Evolutionary conservation across 108 stramenopile genomes (phyloP).

Genomic region (Pseudonitzschia multiseries): DNA sequence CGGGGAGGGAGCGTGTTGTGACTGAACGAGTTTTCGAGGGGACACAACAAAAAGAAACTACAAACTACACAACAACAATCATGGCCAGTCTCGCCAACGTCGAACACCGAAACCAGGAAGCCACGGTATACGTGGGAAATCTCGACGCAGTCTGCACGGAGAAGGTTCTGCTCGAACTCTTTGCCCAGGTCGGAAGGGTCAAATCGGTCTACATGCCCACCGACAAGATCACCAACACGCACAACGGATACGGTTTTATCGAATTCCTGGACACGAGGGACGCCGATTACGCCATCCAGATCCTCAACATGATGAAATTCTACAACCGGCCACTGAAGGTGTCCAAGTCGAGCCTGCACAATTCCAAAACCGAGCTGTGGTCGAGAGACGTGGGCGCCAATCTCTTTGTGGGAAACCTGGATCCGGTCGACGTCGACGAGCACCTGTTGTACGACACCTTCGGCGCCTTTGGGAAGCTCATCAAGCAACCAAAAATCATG

Average conservation of each 20-base stretch:
- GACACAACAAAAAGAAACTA: too few relatives aligned
- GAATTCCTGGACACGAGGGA: slow-evolving; percentile 92
- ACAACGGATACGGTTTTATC: slow-evolving; percentile 96
- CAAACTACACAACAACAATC: too few relatives aligned
- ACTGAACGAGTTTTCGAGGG: too few relatives aligned
- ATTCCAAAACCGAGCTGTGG: slow-evolving; percentile 57
- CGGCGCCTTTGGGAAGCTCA: slow-evolving; percentile 93
- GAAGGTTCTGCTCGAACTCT: slow-evolving; percentile 92
- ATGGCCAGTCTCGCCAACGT: slow-evolving; percentile 90
- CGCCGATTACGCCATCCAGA: slow-evolving; percentile 96
- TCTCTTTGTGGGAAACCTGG: slow-evolving; percentile 96
- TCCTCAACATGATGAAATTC: slow-evolving; percentile 97
- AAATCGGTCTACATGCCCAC: slow-evolving; percentile 97
- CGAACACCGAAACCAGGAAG: slow-evolving; percentile 99
- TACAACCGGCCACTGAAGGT: slow-evolving; percentile 90
- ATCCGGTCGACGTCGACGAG: slow-evolving; percentile 94
- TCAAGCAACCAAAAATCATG: slow-evolving; percentile 88
- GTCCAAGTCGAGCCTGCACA: slow-evolving; percentile 86
- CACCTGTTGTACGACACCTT: slow-evolving; percentile 98
- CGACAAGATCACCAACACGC: slow-evolving; percentile 88
- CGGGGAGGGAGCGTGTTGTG: too few relatives aligned
- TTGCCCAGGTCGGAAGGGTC: slow-evolving; percentile 93
- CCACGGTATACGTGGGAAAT: slow-evolving; percentile 97
- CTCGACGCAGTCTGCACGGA: slow-evolving; percentile 87
- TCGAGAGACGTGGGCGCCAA: slow-evolving; percentile 94